phyloP scores from a whole-genome alignment of 2,329 filamentous ascomycete genomes.

The Fonsecaea multimorphosa region DNA sequence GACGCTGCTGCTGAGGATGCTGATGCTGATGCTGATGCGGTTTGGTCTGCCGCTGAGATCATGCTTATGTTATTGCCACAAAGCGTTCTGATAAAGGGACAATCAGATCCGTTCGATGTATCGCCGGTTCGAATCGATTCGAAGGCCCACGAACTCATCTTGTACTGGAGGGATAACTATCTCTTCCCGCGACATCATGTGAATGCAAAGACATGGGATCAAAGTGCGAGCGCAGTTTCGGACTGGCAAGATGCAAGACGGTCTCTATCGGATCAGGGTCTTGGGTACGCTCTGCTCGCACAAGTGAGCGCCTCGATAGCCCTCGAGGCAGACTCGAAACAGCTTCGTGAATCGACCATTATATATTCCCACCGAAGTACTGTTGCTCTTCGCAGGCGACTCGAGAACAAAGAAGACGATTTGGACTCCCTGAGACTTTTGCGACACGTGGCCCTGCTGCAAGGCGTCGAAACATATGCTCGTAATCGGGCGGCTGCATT shows the following conservation, averaged over 20 bases:
- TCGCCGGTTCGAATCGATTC: background rate
- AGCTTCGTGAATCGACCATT: background rate
- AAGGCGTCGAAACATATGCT: background rate
- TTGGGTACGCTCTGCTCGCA: conserved; percentile 1
- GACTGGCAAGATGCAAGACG: conserved; percentile 1
- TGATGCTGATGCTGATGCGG: background rate
- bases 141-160: conserved; percentile 4
- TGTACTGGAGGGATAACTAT: background rate
- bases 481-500: background rate
- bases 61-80: conserved; percentile 5
- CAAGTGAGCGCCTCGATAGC: conserved; percentile 4
- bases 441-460: background rate
- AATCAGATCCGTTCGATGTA: background rate
- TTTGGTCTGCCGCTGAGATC: conserved; percentile 5
- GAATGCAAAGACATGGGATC: conserved; percentile 1
- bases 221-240: conserved; percentile 3
- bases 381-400: background rate
- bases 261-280: conserved; percentile 1
- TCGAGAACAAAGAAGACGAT: background rate
- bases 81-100: background rate
- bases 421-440: background rate
- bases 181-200: conserved; percentile 3
- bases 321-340: background rate
- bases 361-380: background rate
- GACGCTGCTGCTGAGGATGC: background rate